A percentile compares a stretch with the other conserved stretches of the same genome.
Evolutionary conservation across 345 rosid genomes (phyloP).

Genomic region (Euphorbia peplus): DNA sequence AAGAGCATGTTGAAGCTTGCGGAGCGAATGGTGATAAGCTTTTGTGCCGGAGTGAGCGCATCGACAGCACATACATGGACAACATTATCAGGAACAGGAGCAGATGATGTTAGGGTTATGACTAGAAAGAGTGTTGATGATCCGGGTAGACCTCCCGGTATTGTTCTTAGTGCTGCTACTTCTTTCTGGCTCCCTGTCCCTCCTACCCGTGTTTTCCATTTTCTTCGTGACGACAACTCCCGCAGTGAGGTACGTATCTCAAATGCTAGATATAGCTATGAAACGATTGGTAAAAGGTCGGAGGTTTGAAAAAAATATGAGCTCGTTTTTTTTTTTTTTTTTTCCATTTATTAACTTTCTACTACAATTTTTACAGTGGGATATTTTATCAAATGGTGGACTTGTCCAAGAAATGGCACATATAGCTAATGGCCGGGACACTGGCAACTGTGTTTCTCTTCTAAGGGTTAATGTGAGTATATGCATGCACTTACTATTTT

Average conservation of each 20-base stretch:
- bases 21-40: constrained; percentile 74
- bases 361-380: too few species aligned
- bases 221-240: constrained; percentile 72
- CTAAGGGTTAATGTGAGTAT: constrained; percentile 62
- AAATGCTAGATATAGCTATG: too few species aligned
- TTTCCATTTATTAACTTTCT: too few species aligned
- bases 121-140: constrained; percentile 67
- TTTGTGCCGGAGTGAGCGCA: constrained; percentile 68
- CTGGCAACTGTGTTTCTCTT: constrained; percentile 74
- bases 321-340: too few species aligned
- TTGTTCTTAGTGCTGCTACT: constrained; percentile 79
- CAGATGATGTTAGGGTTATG: constrained; percentile 79
- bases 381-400: constrained; percentile 69
- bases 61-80: constrained; percentile 77
- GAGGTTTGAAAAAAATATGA: too few species aligned
- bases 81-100: constrained; percentile 53
- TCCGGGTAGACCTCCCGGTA: constrained; percentile 85
- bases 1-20: constrained; percentile 71
- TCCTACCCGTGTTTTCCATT: constrained; percentile 63
- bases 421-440: constrained; percentile 76
- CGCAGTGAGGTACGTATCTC: constrained; percentile 54
- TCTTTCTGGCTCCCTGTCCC: constrained; percentile 91
- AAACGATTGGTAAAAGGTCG: too few species aligned
- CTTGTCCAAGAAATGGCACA: constrained; percentile 71
- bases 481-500: not conserved